Evolutionary conservation across 257 asterid genomes (phyloP).

Genomic region (Solanum sejunctum): DNA sequence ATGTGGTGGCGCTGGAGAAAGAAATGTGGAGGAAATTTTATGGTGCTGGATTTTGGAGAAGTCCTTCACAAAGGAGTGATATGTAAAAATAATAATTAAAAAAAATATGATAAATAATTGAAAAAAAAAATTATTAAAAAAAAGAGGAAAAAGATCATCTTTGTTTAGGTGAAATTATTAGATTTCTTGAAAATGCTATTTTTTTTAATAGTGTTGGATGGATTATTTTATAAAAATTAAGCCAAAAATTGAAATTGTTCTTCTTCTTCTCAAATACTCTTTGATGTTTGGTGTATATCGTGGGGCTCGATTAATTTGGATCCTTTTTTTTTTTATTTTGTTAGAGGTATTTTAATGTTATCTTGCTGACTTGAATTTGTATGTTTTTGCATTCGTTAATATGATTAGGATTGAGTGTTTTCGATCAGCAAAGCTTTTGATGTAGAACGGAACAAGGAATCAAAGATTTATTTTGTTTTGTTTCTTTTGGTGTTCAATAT

Average conservation of each 20-base stretch:
- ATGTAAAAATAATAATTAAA: not conserved
- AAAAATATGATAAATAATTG: not conserved
- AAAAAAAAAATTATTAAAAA: not conserved
- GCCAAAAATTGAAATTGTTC: not conserved
- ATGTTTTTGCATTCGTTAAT: no score
- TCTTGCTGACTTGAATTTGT: no score
- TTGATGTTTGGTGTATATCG: not conserved
- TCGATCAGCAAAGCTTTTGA: no score
- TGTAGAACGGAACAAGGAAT: no score
- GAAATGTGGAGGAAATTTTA: slow-evolving; percentile 65
- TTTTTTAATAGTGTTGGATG: not conserved
- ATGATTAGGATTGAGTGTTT: no score
- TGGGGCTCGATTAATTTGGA: no score
- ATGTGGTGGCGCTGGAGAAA: slow-evolving; percentile 50
- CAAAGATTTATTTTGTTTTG: no score
- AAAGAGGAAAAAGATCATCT: not conserved
- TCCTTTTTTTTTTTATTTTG: no score
- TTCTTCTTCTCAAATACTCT: not conserved
- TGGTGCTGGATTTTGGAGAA: slow-evolving; percentile 77
- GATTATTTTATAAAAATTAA: not conserved
- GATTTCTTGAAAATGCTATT: not conserved
- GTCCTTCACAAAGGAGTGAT: slow-evolving; percentile 45
- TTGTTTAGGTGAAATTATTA: not conserved
- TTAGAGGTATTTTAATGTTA: no score
- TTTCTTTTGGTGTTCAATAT: no score